Percentiles rank a stretch among this genome's conserved stretches.
Conservation (phyloP, 768 basidiomycete species). For the Filobasidium floriforme region DNA sequence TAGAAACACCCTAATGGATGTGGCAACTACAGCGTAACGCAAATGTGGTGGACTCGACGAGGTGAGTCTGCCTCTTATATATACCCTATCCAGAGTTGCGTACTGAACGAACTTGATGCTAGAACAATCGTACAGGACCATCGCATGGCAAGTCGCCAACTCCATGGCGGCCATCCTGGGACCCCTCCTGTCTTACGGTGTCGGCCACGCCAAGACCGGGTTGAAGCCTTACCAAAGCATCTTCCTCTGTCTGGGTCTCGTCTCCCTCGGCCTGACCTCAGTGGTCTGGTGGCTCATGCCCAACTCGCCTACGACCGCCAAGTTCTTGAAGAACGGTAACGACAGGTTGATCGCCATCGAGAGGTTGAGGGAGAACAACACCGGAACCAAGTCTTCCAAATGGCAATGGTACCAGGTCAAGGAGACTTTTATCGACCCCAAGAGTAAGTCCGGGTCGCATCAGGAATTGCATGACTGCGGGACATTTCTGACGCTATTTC, state of each 20-base stretch:
- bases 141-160: slow-evolving; percentile 21
- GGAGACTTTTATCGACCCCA: slow-evolving; percentile 38
- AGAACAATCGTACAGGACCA: slow-evolving; percentile 18
- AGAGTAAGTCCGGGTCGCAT: slow-evolving; percentile 33
- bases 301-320: slow-evolving; percentile 40
- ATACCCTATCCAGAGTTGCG: too few relatives aligned
- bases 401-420: slow-evolving; percentile 39
- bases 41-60: slow-evolving; percentile 19
- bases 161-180: slow-evolving; percentile 19
- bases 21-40: too few relatives aligned
- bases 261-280: slow-evolving; percentile 33
- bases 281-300: slow-evolving; percentile 36
- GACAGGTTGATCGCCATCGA: slow-evolving; percentile 41
- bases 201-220: slow-evolving; percentile 8
- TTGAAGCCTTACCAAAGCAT: slow-evolving; percentile 20
- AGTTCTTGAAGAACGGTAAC: slow-evolving; percentile 37
- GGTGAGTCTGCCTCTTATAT: too few relatives aligned
- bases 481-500: not conserved
- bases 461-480: slow-evolving; percentile 5
- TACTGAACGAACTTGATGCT: too few relatives aligned
- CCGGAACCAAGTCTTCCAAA: slow-evolving; percentile 32
- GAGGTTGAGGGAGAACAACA: slow-evolving; percentile 41
- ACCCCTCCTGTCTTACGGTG: slow-evolving; percentile 21
- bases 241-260: slow-evolving; percentile 25
- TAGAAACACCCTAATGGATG: too few relatives aligned